phyloP scores from a whole-genome alignment of 139 green algal genomes.

The Coccomyxa sp. region DNA sequence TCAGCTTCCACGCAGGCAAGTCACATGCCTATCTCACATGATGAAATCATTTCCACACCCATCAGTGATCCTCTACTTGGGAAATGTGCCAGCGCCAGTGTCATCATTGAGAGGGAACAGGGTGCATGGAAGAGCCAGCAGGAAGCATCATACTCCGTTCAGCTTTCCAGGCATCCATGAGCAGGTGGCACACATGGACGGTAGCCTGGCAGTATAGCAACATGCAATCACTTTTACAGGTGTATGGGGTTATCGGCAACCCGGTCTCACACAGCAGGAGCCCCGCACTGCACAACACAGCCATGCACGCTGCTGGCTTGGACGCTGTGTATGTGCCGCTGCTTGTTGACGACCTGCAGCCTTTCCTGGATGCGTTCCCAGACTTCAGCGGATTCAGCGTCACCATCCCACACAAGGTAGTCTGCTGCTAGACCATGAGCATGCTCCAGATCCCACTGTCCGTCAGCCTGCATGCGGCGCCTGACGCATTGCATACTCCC shows the following conservation, averaged over 20 bases:
- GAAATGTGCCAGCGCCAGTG: too few relatives aligned
- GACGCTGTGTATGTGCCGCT: slow-evolving; percentile 94
- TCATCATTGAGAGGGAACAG: too few relatives aligned
- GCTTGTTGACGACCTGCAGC: slow-evolving; percentile 83
- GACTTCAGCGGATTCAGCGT: slow-evolving; percentile 78
- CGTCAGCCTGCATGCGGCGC: not conserved
- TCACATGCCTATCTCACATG: not conserved
- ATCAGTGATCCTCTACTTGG: too few relatives aligned
- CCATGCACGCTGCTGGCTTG: slow-evolving; percentile 56
- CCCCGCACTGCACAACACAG: slow-evolving; percentile 87
- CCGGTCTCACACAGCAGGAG: slow-evolving; percentile 79
- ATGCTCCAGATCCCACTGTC: not conserved
- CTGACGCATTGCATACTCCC: not conserved
- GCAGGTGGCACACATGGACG: too few relatives aligned
- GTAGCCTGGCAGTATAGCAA: too few relatives aligned
- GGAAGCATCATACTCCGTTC: too few relatives aligned
- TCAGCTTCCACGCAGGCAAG: slow-evolving; percentile 59
- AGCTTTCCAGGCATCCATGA: too few relatives aligned
- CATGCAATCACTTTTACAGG: too few relatives aligned
- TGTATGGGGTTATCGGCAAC: slow-evolving; percentile 21
- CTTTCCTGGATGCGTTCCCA: slow-evolving; percentile 74
- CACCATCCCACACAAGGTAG: slow-evolving; percentile 94
- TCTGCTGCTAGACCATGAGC: not conserved
- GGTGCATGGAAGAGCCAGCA: too few relatives aligned
- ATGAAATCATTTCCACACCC: too few relatives aligned